A percentile compares a stretch with the other conserved stretches of the same genome.
Evolutionary conservation across 306 rosid genomes (phyloP).

Genomic region (Dalbergia cochinchinensis): DNA sequence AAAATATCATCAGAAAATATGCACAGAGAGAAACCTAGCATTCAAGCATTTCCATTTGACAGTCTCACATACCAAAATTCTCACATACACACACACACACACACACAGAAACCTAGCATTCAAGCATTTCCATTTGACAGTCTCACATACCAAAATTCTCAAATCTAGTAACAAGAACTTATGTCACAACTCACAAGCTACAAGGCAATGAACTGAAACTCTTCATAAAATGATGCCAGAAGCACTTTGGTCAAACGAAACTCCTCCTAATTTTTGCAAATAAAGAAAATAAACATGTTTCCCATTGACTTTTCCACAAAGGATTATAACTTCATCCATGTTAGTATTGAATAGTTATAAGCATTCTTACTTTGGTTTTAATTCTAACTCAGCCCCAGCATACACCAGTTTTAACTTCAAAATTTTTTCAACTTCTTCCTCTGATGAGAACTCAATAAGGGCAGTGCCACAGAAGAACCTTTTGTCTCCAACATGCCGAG

Average conservation of each 20-base stretch:
- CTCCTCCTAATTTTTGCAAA: neutral
- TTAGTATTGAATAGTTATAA: neutral
- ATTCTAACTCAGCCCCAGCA: constrained; percentile 69
- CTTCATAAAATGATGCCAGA: constrained; percentile 2
- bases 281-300: neutral
- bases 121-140: constrained; percentile 11
- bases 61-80: constrained; percentile 1
- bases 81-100: neutral
- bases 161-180: neutral
- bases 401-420: constrained; percentile 59
- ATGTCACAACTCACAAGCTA: neutral
- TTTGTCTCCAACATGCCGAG: constrained; percentile 88
- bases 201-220: neutral
- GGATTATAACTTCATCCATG: neutral
- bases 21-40: neutral
- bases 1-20: constrained; percentile 17
- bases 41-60: constrained; percentile 9
- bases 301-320: constrained; percentile 7
- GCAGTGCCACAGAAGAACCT: constrained; percentile 83
- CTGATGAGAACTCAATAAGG: constrained; percentile 79
- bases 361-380: constrained; percentile 78
- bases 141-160: neutral
- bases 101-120: neutral
- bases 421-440: constrained; percentile 68
- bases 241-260: constrained; percentile 10